These are phyloP conservation scores for Lactarius vividus DNA, from an alignment of 768 basidiomycete genomes.

Conservation along the genomic window DNA sequence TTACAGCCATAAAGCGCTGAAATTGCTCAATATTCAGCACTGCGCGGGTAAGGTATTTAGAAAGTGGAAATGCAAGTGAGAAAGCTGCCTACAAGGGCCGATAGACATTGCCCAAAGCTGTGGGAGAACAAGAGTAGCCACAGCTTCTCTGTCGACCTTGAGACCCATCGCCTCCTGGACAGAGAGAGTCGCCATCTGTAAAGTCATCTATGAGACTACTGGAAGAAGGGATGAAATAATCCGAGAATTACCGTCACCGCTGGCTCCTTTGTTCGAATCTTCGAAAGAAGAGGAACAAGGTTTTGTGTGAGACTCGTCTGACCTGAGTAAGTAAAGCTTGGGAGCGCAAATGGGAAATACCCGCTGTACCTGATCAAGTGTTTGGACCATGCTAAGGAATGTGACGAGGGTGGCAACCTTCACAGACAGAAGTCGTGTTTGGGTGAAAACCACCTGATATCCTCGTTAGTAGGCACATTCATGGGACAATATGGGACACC, in stretches of 20 bases:
- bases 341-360: neutral
- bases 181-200: conserved; percentile 78
- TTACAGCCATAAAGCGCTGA: conserved; percentile 85
- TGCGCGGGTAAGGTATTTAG: conserved; percentile 31
- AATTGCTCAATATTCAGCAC: conserved; percentile 87
- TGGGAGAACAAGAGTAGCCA: conserved; percentile 57
- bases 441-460: conserved; percentile 82
- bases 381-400: conserved; percentile 84
- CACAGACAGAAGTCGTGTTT: conserved; percentile 84
- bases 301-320: conserved; percentile 90
- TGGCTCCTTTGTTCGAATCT: conserved; percentile 95
- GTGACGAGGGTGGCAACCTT: conserved; percentile 88
- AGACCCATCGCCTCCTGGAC: conserved; percentile 97
- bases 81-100: conserved; percentile 61
- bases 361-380: conserved; percentile 71
- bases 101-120: conserved; percentile 94
- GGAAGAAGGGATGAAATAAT: neutral
- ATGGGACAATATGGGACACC: conserved; percentile 33
- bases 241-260: conserved; percentile 79
- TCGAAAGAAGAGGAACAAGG: conserved; percentile 89
- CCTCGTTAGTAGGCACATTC: conserved; percentile 7
- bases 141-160: conserved; percentile 89
- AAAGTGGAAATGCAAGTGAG: conserved; percentile 12
- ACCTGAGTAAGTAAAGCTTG: neutral
- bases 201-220: conserved; percentile 1